Evolutionary conservation across 179 eudicot genomes (phyloP).

Genomic region (Pouteria campechiana): DNA sequence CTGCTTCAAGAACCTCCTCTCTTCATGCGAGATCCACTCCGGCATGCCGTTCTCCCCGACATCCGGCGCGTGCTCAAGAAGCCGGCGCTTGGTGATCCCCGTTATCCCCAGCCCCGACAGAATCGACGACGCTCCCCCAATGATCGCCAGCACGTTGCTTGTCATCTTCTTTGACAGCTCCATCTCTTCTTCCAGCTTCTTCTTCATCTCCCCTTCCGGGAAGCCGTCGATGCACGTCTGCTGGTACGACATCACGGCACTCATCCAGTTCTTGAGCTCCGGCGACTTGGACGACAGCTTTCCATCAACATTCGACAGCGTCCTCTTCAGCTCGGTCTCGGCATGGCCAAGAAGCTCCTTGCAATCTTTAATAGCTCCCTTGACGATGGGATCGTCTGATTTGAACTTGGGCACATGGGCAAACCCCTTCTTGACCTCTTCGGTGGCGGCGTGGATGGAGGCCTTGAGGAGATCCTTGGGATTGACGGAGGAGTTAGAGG

Average conservation of each 20-base stretch:
- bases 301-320: conserved; percentile 10
- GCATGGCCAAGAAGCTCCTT: conserved; percentile 35
- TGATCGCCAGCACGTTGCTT: conserved; percentile 43
- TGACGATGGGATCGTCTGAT: no score
- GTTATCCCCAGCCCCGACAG: neutral
- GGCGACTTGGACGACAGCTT: conserved; percentile 4
- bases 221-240: conserved; percentile 47
- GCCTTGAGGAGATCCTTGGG: no score
- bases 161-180: conserved; percentile 28
- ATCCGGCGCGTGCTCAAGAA: conserved; percentile 3
- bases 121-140: conserved; percentile 17
- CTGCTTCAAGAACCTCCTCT: conserved; percentile 28
- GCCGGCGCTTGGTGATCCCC: conserved; percentile 2
- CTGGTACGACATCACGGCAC: conserved; percentile 46
- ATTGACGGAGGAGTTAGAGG: no score
- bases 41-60: conserved; percentile 20
- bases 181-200: conserved; percentile 14
- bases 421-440: no score
- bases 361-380: conserved; percentile 47
- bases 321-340: conserved; percentile 28
- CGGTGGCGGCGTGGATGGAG: no score
- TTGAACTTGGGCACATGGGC: no score
- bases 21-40: conserved; percentile 33
- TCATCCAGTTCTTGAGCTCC: conserved; percentile 53
- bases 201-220: conserved; percentile 14